phyloP scores from a whole-genome alignment of 202 grass and related monocot genomes.

The Zizania palustris region DNA sequence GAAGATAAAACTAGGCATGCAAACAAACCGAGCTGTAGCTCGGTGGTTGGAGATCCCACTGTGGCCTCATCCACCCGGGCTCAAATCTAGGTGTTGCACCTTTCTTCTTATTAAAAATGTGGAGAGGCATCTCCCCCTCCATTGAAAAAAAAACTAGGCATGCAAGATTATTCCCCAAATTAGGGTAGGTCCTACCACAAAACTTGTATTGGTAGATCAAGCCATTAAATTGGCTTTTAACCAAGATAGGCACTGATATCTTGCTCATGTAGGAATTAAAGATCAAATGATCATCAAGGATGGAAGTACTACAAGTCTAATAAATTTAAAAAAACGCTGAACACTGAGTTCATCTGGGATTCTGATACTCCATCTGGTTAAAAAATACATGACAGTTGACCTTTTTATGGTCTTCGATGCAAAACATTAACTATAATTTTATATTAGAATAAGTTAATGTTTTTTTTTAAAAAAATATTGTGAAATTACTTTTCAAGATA shows the following conservation, averaged over 20 bases:
- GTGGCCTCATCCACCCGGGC: too few relatives aligned
- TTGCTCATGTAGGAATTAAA: slow-evolving; percentile 1
- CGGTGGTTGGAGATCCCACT: too few relatives aligned
- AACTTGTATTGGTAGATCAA: not conserved
- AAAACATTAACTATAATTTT: too few relatives aligned
- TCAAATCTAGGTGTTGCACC: too few relatives aligned
- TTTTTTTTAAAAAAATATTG: too few relatives aligned
- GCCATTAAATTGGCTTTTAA: slow-evolving; percentile 8
- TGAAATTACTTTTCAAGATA: too few relatives aligned
- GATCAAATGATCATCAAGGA: slow-evolving; percentile 7
- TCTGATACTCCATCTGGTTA: not conserved
- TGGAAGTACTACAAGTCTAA: slow-evolving; percentile 2
- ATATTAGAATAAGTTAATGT: too few relatives aligned
- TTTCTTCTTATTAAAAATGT: too few relatives aligned
- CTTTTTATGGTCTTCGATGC: too few relatives aligned
- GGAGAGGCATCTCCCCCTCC: too few relatives aligned
- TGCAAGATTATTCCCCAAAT: not conserved
- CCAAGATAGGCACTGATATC: not conserved
- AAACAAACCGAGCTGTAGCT: not conserved
- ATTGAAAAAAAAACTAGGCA: not conserved
- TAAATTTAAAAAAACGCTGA: slow-evolving; percentile 3
- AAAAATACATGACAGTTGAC: too few relatives aligned
- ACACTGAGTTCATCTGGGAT: slow-evolving; percentile 16
- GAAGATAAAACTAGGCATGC: not conserved
- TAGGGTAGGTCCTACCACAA: not conserved